Base-by-base conservation (phyloP, 2,329 filamentous ascomycete genomes). In the Stemphylium beticola region DNA sequence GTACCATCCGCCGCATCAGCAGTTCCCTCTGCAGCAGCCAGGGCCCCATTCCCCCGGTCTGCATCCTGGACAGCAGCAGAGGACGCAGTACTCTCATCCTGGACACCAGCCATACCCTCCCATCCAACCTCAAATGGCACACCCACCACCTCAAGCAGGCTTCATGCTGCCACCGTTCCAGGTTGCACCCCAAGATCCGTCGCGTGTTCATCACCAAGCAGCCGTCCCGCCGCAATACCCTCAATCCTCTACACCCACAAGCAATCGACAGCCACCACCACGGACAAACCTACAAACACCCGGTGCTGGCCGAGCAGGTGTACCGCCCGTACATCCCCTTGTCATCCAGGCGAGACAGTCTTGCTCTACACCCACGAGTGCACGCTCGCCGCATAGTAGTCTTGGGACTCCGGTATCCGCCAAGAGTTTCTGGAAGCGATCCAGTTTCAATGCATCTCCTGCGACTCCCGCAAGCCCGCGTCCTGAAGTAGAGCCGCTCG, bases 111-210 rank as follows among this genome's bases (percentile, higher is more conserved):
- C 61, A 11, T 69, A 77, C 52, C 67, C 71, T 45, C 68, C 65
- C 5, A 71, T 46, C 20, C 69, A 66, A n/a, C 62, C 53, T 22
- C 73, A 66, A 20, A 61, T 71, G 48, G 67, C 68, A 39, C 74
- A 74, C 31, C 74, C 74, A 31, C 73, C 75, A 12, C 73, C 74
- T 36, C 77, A 78, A 45, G 73, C 78, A 43, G 79, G 78, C 14
- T 76, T 77, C 54, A 79, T 80, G 75, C 70, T 81, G 32, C 78
- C 78, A 41, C 78, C 79, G 4, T 82, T 81, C 61, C 77, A 79
- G 49, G 76, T 80, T 11, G 69, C 73, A n/a, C 74, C 75, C 8
- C 78, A 81, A 55, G 77, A 78, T 43, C 76, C 75, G 4, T 75
- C 67, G 42, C 69, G 68, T 56, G 68, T 71, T 10, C 72, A 74